Conservation (phyloP, 805 yeast genomes). For the Ogataea kodamae region DNA sequence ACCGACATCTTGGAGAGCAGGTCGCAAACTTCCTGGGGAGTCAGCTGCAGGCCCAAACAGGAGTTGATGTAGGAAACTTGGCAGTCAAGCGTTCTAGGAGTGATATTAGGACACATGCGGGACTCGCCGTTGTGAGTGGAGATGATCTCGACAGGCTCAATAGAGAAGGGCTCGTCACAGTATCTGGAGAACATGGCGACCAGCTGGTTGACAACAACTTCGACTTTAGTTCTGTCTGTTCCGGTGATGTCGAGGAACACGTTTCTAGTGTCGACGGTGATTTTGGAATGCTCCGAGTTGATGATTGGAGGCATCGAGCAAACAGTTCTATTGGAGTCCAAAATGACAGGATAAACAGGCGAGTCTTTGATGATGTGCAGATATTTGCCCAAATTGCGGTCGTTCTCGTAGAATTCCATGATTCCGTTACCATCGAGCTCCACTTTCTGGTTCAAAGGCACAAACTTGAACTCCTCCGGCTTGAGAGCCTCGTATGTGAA, state of each 20-base stretch:
- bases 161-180: slow-evolving; percentile 72
- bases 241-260: slow-evolving; percentile 94
- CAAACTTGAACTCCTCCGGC: slow-evolving; percentile 72
- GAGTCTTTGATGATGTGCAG: slow-evolving; percentile 84
- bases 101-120: slow-evolving; percentile 70
- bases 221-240: slow-evolving; percentile 91
- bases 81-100: slow-evolving; percentile 65
- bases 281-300: slow-evolving; percentile 88
- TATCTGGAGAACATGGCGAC: slow-evolving; percentile 96
- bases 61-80: slow-evolving; percentile 86
- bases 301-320: slow-evolving; percentile 96
- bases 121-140: slow-evolving; percentile 77
- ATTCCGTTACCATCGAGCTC: slow-evolving; percentile 71
- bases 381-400: slow-evolving; percentile 85
- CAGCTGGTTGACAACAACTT: slow-evolving; percentile 84
- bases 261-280: slow-evolving; percentile 77
- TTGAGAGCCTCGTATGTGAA: slow-evolving; percentile 83
- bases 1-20: slow-evolving; percentile 82
- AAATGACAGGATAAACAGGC: slow-evolving; percentile 86
- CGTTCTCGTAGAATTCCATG: slow-evolving; percentile 87
- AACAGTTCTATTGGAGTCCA: slow-evolving; percentile 71
- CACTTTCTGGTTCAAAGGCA: slow-evolving; percentile 69
- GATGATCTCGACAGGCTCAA: slow-evolving; percentile 85
- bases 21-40: slow-evolving; percentile 62
- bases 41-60: slow-evolving; percentile 78